A percentile compares a stretch with the other conserved stretches of the same genome.
Evolutionary conservation across 169 alveolate genomes (phyloP).

Genomic region (Besnoitia besnoiti): DNA sequence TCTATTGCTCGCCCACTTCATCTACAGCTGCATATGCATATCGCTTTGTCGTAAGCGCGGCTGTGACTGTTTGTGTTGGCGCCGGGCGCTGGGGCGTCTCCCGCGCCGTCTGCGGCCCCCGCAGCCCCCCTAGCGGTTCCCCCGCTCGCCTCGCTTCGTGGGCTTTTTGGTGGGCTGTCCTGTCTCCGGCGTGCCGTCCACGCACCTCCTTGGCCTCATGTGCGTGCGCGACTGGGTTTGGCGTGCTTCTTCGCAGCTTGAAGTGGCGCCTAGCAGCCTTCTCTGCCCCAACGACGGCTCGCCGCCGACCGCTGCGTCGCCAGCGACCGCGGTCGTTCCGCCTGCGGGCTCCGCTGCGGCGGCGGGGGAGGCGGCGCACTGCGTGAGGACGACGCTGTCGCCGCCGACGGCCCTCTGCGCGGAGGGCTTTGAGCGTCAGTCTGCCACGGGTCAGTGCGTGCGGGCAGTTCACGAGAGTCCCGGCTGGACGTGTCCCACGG

Average conservation of each 20-base stretch:
- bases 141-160: too few relatives aligned
- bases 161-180: too few relatives aligned
- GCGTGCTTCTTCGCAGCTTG: not conserved
- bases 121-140: too few relatives aligned
- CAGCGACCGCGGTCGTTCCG: too few relatives aligned
- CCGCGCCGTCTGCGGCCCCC: too few relatives aligned
- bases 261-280: not conserved
- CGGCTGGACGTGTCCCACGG: slow-evolving; percentile 15
- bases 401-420: slow-evolving; percentile 7
- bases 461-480: not conserved
- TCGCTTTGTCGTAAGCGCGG: too few relatives aligned
- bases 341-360: not conserved
- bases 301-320: not conserved
- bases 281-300: not conserved
- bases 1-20: too few relatives aligned
- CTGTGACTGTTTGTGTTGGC: too few relatives aligned
- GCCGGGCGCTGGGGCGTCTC: too few relatives aligned
- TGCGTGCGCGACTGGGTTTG: not conserved
- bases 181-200: too few relatives aligned
- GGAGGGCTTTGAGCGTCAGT: not conserved
- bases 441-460: not conserved
- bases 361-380: not conserved
- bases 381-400: not conserved
- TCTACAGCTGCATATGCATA: too few relatives aligned
- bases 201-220: not conserved